Evolutionary conservation across 2,329 filamentous ascomycete genomes (phyloP).

Genomic region (Malbranchea zuffiana): DNA sequence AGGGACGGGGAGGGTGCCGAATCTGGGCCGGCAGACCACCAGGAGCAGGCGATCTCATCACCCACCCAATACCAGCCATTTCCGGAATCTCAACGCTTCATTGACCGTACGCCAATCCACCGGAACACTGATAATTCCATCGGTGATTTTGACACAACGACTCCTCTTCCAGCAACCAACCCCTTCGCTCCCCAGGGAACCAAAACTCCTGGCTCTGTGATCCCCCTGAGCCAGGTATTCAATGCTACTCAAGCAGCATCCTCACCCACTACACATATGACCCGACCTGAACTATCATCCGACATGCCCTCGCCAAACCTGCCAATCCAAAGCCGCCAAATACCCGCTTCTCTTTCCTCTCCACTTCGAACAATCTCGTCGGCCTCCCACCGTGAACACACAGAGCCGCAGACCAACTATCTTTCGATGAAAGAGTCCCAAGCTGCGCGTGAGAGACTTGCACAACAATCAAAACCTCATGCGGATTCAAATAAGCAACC

Average conservation of each 20-base stretch:
- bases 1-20: slow-evolving; percentile 43
- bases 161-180: slow-evolving; percentile 34
- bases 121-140: slow-evolving; percentile 11
- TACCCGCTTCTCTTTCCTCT: slow-evolving; percentile 28
- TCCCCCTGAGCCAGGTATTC: slow-evolving; percentile 40
- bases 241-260: slow-evolving; percentile 39
- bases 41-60: slow-evolving; percentile 31
- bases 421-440: slow-evolving; percentile 39
- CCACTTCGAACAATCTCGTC: slow-evolving; percentile 25
- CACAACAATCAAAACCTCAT: slow-evolving; percentile 24
- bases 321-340: slow-evolving; percentile 31
- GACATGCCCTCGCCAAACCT: slow-evolving; percentile 42
- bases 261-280: slow-evolving; percentile 32
- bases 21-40: slow-evolving; percentile 51
- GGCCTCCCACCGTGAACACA: slow-evolving; percentile 27
- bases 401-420: slow-evolving; percentile 35
- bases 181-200: slow-evolving; percentile 30
- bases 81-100: slow-evolving; percentile 38
- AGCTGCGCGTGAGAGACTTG: slow-evolving; percentile 27
- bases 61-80: slow-evolving; percentile 31
- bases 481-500: slow-evolving; percentile 26
- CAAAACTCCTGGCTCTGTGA: slow-evolving; percentile 28
- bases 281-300: slow-evolving; percentile 30
- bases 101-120: slow-evolving; percentile 32
- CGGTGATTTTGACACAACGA: slow-evolving; percentile 23